Conservation (phyloP, 805 yeast genomes). For the Saturnispora quitensis region DNA sequence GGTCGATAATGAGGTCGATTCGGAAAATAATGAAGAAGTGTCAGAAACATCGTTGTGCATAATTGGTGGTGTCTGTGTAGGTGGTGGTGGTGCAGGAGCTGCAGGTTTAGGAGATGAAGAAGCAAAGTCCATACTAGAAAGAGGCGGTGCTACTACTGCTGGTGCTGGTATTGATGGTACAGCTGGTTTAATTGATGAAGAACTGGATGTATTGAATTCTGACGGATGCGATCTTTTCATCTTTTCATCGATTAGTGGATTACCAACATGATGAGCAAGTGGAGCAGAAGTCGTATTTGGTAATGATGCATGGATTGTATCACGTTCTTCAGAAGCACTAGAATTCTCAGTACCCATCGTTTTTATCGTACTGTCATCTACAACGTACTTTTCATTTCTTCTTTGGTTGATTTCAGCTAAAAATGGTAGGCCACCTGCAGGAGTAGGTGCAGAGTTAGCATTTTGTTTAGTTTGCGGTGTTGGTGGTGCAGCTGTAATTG, state of each 20-base stretch:
- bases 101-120: too few species aligned
- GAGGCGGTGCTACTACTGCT: slow-evolving; percentile 1
- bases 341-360: slow-evolving; percentile 15
- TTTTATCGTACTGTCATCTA: slow-evolving; percentile 28
- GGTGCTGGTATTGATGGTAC: slow-evolving; percentile 3
- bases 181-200: slow-evolving; percentile 4
- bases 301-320: slow-evolving; percentile 10
- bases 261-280: slow-evolving; percentile 6
- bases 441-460: slow-evolving; percentile 11
- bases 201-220: slow-evolving; percentile 1
- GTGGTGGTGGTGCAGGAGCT: slow-evolving; percentile 29
- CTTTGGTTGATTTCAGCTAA: slow-evolving; percentile 49
- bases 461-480: slow-evolving; percentile 9
- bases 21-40: not conserved
- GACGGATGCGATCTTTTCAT: slow-evolving; percentile 14
- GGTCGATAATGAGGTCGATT: slow-evolving; percentile 6
- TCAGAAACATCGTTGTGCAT: not conserved
- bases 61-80: not conserved
- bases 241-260: slow-evolving; percentile 11
- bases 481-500: slow-evolving; percentile 18
- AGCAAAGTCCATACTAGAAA: slow-evolving; percentile 33
- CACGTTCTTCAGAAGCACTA: slow-evolving; percentile 20
- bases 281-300: slow-evolving; percentile 16
- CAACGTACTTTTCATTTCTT: slow-evolving; percentile 41
- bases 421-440: slow-evolving; percentile 42